Base-by-base conservation (phyloP, 768 basidiomycete genomes). In the Boletus sp. region DNA sequence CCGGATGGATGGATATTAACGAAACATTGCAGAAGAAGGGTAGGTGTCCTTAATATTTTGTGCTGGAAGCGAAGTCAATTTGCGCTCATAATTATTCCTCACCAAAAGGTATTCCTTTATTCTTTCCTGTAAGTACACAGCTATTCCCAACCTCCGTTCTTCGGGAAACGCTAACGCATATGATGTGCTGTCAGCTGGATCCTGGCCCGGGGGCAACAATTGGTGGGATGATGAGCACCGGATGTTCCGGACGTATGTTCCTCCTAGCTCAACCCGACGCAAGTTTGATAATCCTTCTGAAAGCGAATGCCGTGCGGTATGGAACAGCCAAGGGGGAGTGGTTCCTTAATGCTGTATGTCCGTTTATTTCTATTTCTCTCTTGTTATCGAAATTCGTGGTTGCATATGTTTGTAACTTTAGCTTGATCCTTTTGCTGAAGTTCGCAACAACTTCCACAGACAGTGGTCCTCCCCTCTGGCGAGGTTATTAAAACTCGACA, bases 291-390 rank as follows among this genome's bases (percentile, higher is more conserved):
- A 50, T 29, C 12, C 10, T 50, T 50, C 14, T 47, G 5, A 17
- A 64, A 67, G 89, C 89, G 1, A 91, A 90, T 62, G 89, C 90
- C 2, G 90, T 91, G 1, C 76, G 90, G 20, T 95, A 94, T 66
- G 93, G 92, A 9, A 95, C 92, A 7, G 92, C 92, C 0, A 92
- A 88, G 67, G 89, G 78, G 0, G 92, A 94, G 73, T 94, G 92
- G 93, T 92, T 95, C 65, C 75, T 95, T 39, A 94, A 94, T 62
- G 82, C 82, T 24, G 91, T 91, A 65, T 48, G 82, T 74, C 35
- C 6, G 0, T 48, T 47, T 33, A 40, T 24, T 20, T 32, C 17
- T 29, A 17, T 48, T 24, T 5, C 5, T 11, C 11, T 32, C 24
- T 53, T 18, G 53, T 45, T 32, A 17, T n/a, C 7, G 7, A 2